A percentile compares a stretch with the other conserved stretches of the same genome.
Conservation (phyloP, 2,329 filamentous ascomycete genomes). For the Penicillium sp. region DNA sequence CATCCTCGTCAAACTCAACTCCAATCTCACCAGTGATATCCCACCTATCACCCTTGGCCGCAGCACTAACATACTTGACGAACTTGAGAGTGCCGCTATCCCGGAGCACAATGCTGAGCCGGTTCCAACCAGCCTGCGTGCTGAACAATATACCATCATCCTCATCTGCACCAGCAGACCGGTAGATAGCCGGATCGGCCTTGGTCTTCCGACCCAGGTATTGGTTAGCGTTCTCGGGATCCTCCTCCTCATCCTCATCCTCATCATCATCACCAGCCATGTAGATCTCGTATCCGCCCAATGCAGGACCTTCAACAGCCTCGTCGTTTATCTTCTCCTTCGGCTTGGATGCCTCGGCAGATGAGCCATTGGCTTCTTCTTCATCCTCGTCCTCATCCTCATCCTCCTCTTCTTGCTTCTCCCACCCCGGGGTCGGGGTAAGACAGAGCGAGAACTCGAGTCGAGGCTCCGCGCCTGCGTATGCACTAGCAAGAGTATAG, state of each 20-base stretch:
- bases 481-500: constrained; percentile 88
- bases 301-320: constrained; percentile 35
- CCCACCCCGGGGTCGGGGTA: constrained; percentile 84
- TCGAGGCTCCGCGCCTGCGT: constrained; percentile 67
- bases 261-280: constrained; percentile 78
- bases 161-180: constrained; percentile 62
- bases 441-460: constrained; percentile 85
- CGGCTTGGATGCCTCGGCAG: constrained; percentile 31
- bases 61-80: constrained; percentile 88
- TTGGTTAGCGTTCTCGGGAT: constrained; percentile 31
- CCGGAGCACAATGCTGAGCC: constrained; percentile 81
- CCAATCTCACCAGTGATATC: constrained; percentile 80
- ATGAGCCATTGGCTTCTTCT: constrained; percentile 25
- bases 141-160: constrained; percentile 72
- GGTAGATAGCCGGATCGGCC: constrained; percentile 82
- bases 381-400: constrained; percentile 46
- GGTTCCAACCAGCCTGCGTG: constrained; percentile 77
- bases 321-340: constrained; percentile 31
- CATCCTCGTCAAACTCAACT: constrained; percentile 59
- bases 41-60: constrained; percentile 85
- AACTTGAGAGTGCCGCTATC: constrained; percentile 86
- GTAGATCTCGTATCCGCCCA: constrained; percentile 67
- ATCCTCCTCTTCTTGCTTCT: constrained; percentile 62
- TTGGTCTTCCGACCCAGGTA: constrained; percentile 33
- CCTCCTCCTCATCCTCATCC: constrained; percentile 57